Evolutionary conservation across 73 alveolate genomes (phyloP).

Genomic region (Uronychia setigera): DNA sequence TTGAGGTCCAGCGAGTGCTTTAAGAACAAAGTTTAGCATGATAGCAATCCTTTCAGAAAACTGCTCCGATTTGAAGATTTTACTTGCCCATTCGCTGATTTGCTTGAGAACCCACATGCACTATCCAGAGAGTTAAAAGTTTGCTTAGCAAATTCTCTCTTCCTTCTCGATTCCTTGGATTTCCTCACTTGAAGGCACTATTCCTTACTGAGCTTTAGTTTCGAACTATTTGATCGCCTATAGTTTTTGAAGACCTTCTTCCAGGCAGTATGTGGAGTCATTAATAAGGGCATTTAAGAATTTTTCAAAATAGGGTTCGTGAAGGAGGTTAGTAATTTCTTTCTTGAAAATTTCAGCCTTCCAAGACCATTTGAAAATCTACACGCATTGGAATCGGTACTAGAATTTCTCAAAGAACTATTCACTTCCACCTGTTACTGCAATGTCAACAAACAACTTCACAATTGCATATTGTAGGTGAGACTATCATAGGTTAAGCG

Average conservation of each 20-base stretch:
- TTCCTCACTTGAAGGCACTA: slow-evolving; percentile 53
- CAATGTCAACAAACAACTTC: slow-evolving; percentile 74
- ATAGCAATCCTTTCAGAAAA: slow-evolving; percentile 71
- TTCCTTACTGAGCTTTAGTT: slow-evolving; percentile 28
- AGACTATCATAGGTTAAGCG: neutral
- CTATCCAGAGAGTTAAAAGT: slow-evolving; percentile 70
- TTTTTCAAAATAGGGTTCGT: slow-evolving; percentile 57
- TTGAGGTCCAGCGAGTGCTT: slow-evolving; percentile 60
- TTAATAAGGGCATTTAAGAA: slow-evolving; percentile 72
- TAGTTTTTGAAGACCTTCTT: slow-evolving; percentile 74
- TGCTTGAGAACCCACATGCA: slow-evolving; percentile 50
- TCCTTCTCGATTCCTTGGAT: slow-evolving; percentile 33
- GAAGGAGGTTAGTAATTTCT: slow-evolving; percentile 36
- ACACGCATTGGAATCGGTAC: slow-evolving; percentile 70
- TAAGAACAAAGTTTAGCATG: slow-evolving; percentile 61
- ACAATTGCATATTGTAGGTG: slow-evolving; percentile 59
- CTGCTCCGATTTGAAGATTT: slow-evolving; percentile 59
- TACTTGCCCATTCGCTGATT: slow-evolving; percentile 62
- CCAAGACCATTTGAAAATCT: slow-evolving; percentile 73
- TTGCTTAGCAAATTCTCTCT: slow-evolving; percentile 56
- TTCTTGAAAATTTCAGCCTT: slow-evolving; percentile 39
- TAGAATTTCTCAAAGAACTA: slow-evolving; percentile 76
- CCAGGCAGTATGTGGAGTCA: slow-evolving; percentile 76
- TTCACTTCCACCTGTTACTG: slow-evolving; percentile 60
- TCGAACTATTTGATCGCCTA: slow-evolving; percentile 53